Conservation (phyloP, 257 asterid genomes). For the Apocynum venetum region DNA sequence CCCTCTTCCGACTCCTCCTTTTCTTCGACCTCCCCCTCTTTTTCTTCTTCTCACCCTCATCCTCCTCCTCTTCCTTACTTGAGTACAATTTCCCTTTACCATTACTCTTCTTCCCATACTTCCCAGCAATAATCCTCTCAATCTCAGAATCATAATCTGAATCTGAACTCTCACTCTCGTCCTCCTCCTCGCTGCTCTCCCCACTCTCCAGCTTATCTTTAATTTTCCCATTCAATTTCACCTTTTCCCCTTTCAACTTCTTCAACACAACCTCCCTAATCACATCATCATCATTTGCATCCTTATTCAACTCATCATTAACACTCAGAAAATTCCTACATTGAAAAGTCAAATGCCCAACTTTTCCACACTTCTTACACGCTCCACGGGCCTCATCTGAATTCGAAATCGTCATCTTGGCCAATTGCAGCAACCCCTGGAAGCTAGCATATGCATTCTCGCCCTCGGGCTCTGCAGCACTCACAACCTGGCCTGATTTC, state of each 20-base stretch:
- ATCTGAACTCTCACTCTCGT: slow-evolving; percentile 70
- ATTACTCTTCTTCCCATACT: slow-evolving; percentile 39
- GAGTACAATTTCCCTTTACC: slow-evolving; percentile 32
- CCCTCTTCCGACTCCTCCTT: slow-evolving; percentile 46
- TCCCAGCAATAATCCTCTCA: slow-evolving; percentile 57
- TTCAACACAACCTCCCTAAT: slow-evolving; percentile 60
- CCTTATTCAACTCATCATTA: slow-evolving; percentile 50
- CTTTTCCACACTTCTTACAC: slow-evolving; percentile 87
- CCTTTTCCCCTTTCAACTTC: too few relatives aligned
- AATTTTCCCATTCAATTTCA: background rate
- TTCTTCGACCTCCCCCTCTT: slow-evolving; percentile 58
- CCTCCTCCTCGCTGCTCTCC: slow-evolving; percentile 56
- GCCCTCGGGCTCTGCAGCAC: slow-evolving; percentile 50
- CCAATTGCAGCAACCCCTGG: slow-evolving; percentile 86
- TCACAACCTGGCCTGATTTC: slow-evolving; percentile 20
- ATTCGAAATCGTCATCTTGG: slow-evolving; percentile 80
- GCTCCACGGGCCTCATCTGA: slow-evolving; percentile 88
- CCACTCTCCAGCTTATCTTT: slow-evolving; percentile 33
- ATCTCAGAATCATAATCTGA: slow-evolving; percentile 75
- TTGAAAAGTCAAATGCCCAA: slow-evolving; percentile 86
- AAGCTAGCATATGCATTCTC: slow-evolving; percentile 86
- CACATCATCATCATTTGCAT: slow-evolving; percentile 46
- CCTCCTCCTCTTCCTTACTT: slow-evolving; percentile 3
- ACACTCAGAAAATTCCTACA: slow-evolving; percentile 90
- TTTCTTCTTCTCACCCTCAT: slow-evolving; percentile 32